Evolutionary conservation across 1,139 yeast genomes (phyloP).

Genomic region (Hyphopichia buzzinii): DNA sequence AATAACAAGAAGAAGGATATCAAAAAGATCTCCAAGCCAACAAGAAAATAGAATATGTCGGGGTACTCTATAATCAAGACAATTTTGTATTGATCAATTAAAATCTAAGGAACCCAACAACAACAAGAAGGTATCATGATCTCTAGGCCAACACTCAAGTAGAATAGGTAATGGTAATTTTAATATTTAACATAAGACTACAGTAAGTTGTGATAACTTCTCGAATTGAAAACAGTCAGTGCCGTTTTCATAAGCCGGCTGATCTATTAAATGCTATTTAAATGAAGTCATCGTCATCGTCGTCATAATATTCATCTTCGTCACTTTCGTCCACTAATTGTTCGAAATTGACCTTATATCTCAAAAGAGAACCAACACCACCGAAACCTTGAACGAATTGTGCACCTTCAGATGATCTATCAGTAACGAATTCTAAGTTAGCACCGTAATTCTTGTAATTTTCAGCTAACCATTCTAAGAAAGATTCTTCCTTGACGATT

Average conservation of each 20-base stretch:
- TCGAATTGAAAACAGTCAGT: not conserved
- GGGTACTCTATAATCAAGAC: slow-evolving; percentile 2
- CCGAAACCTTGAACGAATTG: slow-evolving; percentile 98
- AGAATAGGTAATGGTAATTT: too few relatives aligned
- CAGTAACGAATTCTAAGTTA: slow-evolving; percentile 91
- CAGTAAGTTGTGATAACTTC: too few relatives aligned
- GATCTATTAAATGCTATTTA: slow-evolving; percentile 14
- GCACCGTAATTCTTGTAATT: slow-evolving; percentile 94
- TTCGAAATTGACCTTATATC: slow-evolving; percentile 96
- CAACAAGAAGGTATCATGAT: too few relatives aligned
- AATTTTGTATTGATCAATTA: not conserved
- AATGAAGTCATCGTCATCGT: slow-evolving; percentile 59
- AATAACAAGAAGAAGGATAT: slow-evolving; percentile 11
- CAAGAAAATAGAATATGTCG: not conserved
- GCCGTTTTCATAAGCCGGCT: not conserved
- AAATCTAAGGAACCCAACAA: too few relatives aligned
- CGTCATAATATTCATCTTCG: slow-evolving; percentile 81
- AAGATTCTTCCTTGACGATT: slow-evolving; percentile 71
- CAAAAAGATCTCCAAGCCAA: slow-evolving; percentile 3
- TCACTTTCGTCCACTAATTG: slow-evolving; percentile 88
- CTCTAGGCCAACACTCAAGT: too few relatives aligned
- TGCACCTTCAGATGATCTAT: slow-evolving; percentile 96
- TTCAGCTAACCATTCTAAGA: slow-evolving; percentile 97
- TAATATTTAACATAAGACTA: too few relatives aligned
- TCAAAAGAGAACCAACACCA: slow-evolving; percentile 95